Percentiles rank a stretch among this genome's conserved stretches.
These are phyloP conservation scores for Penicillium digitatum DNA, from an alignment of 2,329 filamentous ascomycete genomes.

Conservation along the genomic window DNA sequence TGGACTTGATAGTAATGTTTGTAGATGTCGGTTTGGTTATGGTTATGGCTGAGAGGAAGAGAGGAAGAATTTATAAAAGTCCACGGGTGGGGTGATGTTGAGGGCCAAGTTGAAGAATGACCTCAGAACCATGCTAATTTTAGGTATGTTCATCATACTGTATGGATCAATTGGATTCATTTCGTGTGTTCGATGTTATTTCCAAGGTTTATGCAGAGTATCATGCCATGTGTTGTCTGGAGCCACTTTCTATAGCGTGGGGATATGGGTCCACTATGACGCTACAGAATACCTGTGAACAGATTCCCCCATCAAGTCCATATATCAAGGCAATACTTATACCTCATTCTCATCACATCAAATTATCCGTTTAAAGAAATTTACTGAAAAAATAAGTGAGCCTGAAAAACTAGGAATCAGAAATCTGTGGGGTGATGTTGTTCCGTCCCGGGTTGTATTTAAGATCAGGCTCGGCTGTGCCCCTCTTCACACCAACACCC, in stretches of 20 bases:
- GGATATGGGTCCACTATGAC: background rate
- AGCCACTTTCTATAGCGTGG: background rate
- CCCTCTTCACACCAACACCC: slow-evolving; percentile 8
- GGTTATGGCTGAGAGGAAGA: background rate
- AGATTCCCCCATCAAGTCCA: background rate
- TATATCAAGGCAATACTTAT: background rate
- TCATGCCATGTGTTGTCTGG: background rate
- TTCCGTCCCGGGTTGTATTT: slow-evolving; percentile 10
- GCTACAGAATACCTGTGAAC: background rate
- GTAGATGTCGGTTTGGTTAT: background rate
- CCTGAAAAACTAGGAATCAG: slow-evolving; percentile 10
- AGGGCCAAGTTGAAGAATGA: background rate
- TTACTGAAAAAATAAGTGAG: background rate
- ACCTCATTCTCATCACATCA: background rate
- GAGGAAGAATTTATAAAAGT: background rate
- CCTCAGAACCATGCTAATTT: background rate
- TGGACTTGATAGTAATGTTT: background rate
- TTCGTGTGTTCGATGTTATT: background rate
- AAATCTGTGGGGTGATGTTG: slow-evolving; percentile 7
- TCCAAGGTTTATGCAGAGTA: too few species aligned
- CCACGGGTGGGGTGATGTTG: slow-evolving; percentile 6
- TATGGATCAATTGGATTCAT: background rate
- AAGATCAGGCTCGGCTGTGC: slow-evolving; percentile 10
- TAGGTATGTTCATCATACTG: background rate
- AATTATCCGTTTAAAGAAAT: too few species aligned